Percentiles rank a stretch among this genome's conserved stretches.
phyloP scores from a whole-genome alignment of 805 yeast species.

The Barnettozyma siamensis region DNA sequence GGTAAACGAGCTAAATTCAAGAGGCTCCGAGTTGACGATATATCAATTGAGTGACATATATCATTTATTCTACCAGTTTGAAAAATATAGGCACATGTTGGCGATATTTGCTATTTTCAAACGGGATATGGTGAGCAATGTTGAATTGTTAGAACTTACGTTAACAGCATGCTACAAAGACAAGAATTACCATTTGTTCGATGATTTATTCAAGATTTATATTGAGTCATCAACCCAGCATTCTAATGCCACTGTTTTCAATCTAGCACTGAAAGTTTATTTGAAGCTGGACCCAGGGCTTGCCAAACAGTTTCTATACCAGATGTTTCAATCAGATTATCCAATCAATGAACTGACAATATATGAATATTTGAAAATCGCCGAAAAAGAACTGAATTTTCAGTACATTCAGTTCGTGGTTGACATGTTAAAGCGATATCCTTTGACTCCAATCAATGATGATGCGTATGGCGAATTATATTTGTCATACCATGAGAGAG shows the following conservation, averaged over 20 bases:
- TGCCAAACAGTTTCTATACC: constrained; percentile 24
- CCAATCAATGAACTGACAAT: constrained; percentile 21
- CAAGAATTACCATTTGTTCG: constrained; percentile 14
- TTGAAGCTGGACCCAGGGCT: constrained; percentile 20
- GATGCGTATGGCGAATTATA: constrained; percentile 13
- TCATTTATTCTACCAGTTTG: constrained; percentile 4
- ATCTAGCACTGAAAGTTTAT: constrained; percentile 19
- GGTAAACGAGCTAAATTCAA: constrained; percentile 1
- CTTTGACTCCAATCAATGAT: constrained; percentile 16
- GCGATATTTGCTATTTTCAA: constrained; percentile 8
- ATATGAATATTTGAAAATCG: constrained; percentile 14
- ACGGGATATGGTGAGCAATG: constrained; percentile 3
- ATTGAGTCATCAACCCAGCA: constrained; percentile 10
- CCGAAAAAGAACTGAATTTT: constrained; percentile 16
- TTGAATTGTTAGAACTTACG: constrained; percentile 7
- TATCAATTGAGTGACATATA: constrained; percentile 3
- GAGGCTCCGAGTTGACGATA: constrained; percentile 1
- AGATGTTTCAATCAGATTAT: constrained; percentile 21
- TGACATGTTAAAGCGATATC: constrained; percentile 18
- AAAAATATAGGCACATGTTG: constrained; percentile 7
- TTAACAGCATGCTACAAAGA: constrained; percentile 8
- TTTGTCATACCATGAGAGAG: constrained; percentile 5
- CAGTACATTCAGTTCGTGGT: constrained; percentile 17
- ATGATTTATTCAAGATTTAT: constrained; percentile 16
- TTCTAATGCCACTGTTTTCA: constrained; percentile 11